Base-by-base conservation (phyloP, 768 basidiomycete species). In the Auricularia sp. region DNA sequence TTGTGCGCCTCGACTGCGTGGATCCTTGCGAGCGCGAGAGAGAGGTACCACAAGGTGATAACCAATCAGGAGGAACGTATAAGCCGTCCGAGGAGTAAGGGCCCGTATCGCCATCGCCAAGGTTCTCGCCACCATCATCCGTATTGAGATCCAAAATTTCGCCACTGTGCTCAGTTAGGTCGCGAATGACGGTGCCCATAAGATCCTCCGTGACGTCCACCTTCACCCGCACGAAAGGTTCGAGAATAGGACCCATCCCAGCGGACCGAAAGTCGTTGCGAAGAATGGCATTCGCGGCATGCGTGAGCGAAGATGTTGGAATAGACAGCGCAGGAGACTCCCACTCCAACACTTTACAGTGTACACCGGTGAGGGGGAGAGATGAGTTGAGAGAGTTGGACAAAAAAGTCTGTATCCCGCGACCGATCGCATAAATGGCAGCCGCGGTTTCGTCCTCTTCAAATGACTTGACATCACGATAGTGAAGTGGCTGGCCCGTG, bases 161-260 rank as follows among this genome's bases (percentile, higher is more conserved):
- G n/a, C 89, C 91, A 1, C 85, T 84, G 66, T 87, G 83, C 71
- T 93, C 91, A 10, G 87, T 88, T n/a, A 94, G 76, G 69, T 94
- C 92, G 70, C 87, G 90, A 58, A 92, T 83, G 23, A 90, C 84
- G 69, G 85, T 89, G 29, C 92, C 91, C 2, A 93, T 76, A 64
- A 78, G 79, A 65, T 86, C 83, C 67, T 87, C 87, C 33, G 79
- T 77, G 6, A 91, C 84, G 16, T 82, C 83, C 58, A 91, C 79
- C 68, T 86, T 91, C 67, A 92, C 76, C 36, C 76, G 75, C 33
- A 91, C 80, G 67, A 84, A 93, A 10, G 93, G 91, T 71, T 94
- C 92, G 73, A 92, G 79, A 53, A 94, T 73, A 3, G 88, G 80
- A 1, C 91, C 92, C 70, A 84, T 79, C 10, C 87, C 87, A 3